Percentiles rank a stretch among this genome's conserved stretches.
Evolutionary conservation across 2,329 filamentous ascomycete genomes (phyloP).

Genomic region (Paraconiothyrium sp.): DNA sequence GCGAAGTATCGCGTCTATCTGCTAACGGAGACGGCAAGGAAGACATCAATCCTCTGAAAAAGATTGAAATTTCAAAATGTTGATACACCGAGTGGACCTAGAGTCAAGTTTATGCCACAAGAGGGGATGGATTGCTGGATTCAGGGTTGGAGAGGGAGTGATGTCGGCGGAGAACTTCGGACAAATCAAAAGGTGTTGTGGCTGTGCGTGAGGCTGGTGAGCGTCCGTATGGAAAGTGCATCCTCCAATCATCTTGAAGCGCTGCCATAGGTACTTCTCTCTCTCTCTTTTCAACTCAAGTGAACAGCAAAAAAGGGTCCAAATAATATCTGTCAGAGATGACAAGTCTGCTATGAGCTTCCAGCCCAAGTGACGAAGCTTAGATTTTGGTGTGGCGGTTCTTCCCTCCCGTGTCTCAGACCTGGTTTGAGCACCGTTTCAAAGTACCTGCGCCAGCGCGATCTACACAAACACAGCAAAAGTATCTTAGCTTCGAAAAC

Average conservation of each 20-base stretch:
- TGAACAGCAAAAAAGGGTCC: not conserved
- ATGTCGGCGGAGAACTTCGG: not conserved
- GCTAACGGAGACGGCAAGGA: not conserved
- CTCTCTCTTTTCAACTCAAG: not conserved
- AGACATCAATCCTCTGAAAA: not conserved
- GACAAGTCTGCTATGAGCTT: not conserved
- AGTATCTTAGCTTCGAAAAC: not conserved
- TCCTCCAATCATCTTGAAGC: not conserved
- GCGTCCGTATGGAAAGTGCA: not conserved
- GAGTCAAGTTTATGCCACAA: not conserved
- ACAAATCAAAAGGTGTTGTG: not conserved
- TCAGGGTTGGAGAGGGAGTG: not conserved
- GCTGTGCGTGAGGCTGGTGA: not conserved
- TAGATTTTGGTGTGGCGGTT: not conserved
- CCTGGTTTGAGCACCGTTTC: slow-evolving; percentile 11
- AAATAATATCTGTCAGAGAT: not conserved
- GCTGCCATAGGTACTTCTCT: not conserved
- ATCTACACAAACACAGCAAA: slow-evolving; percentile 8
- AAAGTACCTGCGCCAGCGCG: not conserved
- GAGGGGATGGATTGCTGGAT: not conserved
- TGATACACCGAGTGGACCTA: not conserved
- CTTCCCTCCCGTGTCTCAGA: slow-evolving; percentile 9
- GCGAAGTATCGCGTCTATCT: not conserved
- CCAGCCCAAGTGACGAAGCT: not conserved
- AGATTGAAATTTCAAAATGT: not conserved